Base-by-base conservation (phyloP, 352 stramenopile genomes). In the Paralagenidium karlingii region DNA sequence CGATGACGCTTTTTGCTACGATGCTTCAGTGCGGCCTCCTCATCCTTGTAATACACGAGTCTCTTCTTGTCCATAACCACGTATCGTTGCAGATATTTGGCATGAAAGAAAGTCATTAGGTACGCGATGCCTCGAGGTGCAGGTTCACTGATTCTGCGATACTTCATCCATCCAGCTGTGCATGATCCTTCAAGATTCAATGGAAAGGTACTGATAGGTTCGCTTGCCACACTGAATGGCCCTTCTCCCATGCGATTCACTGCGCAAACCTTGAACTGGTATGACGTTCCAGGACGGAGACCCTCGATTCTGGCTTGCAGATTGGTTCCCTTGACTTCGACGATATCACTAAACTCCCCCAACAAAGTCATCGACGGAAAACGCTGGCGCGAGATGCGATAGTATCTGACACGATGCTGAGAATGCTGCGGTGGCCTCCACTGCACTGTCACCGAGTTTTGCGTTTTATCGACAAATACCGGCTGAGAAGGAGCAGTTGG, bases 131-230 rank as follows among this genome's bases (percentile, higher is more conserved):
- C n/a, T n/a, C n/a, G n/a, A n/a, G n/a, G n/a, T n/a, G n/a, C n/a
- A 12, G 67, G 62, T 36, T 87, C 66, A n/a, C n/a, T n/a, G n/a
- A n/a, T n/a, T 21, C 75, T 65, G 12, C 64, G 69, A 52, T 86
- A 84, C 38, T 88, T 88, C 75, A 92, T 86, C 78, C 78, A 92
- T 0, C 75, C 76, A 30, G 75, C 75, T 3, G 73, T 92, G 26
- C 65, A 88, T 0, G 54, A 63, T 3, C 76, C 75, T 41, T 82
- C 65, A 20, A 87, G 56, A 28, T 89, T 88, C 21, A 92, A 42
- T 22, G 77, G 41, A 38, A 78, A 73, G 10, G 74, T 92, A 16
- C 63, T 47, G 19, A 79, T 76, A 1, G 71, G 71, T 13, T 85
- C 71, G 32, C 70, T 88, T 1, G 75, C 60, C 3, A 60, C 38